These are phyloP conservation scores for Periconia digitata DNA, from an alignment of 2,329 filamentous ascomycete species.

Conservation along the genomic window DNA sequence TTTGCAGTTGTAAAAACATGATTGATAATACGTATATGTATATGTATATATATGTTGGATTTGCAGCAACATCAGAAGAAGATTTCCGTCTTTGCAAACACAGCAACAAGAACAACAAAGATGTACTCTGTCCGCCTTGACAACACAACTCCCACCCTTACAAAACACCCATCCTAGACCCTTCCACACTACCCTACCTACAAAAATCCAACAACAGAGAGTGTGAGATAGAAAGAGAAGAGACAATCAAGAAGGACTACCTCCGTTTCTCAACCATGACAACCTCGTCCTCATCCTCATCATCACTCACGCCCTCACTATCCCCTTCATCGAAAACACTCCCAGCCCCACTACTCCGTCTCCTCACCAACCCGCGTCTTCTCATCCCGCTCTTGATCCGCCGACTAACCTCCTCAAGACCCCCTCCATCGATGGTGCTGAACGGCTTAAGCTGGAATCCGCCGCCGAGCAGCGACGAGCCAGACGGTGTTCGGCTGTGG, in stretches of 20 bases:
- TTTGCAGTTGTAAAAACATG: too few species aligned
- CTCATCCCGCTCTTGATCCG: conserved; percentile 85
- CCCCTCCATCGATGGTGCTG: conserved; percentile 64
- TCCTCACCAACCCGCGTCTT: conserved; percentile 67
- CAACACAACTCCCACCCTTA: too few species aligned
- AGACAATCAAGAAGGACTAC: conserved; percentile 1
- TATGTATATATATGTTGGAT: too few species aligned
- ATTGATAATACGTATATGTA: too few species aligned
- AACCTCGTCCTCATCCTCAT: conserved; percentile 23
- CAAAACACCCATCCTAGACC: too few species aligned
- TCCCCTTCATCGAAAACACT: conserved; percentile 14
- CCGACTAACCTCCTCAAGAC: conserved; percentile 79
- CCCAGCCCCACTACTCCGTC: conserved; percentile 42
- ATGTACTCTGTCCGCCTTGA: too few species aligned
- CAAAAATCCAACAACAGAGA: neutral
- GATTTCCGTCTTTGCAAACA: too few species aligned
- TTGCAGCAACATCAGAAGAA: too few species aligned
- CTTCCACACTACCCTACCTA: neutral
- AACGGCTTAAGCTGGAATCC: conserved; percentile 71
- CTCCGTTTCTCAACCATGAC: conserved; percentile 24
- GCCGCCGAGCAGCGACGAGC: conserved; percentile 21
- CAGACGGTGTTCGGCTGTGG: conserved; percentile 64
- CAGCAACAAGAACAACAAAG: too few species aligned
- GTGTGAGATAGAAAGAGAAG: neutral
- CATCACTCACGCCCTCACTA: conserved; percentile 20